Percentiles rank a stretch among this genome's conserved stretches.
Evolutionary conservation across 2,329 filamentous ascomycete genomes (phyloP).

Genomic region (Cordyceps fumosorosea): DNA sequence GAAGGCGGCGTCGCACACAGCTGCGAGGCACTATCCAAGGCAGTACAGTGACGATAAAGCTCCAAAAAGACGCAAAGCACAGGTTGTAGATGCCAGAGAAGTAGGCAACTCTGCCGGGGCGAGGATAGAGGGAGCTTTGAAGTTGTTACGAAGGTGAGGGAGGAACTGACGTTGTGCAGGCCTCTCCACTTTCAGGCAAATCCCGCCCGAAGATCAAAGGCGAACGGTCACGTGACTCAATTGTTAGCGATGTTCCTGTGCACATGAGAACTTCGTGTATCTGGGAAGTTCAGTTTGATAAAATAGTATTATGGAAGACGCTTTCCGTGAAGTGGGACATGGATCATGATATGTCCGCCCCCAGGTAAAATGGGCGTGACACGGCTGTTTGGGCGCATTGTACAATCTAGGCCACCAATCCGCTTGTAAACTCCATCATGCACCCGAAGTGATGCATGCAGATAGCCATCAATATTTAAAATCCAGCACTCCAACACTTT

Average conservation of each 20-base stretch:
- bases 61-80: not conserved
- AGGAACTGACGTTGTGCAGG: constrained; percentile 9
- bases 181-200: constrained; percentile 8
- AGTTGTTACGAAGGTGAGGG: constrained; percentile 10
- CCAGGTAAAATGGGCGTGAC: no score
- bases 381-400: no score
- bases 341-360: no score
- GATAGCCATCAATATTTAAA: no score
- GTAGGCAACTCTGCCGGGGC: not conserved
- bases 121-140: not conserved
- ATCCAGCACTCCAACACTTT: no score
- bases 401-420: no score
- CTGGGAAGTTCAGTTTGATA: not conserved
- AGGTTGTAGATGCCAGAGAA: not conserved
- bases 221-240: not conserved
- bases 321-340: not conserved
- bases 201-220: not conserved
- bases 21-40: not conserved
- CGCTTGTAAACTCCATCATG: no score
- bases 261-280: not conserved
- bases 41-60: not conserved
- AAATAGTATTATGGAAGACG: not conserved
- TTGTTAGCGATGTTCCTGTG: not conserved
- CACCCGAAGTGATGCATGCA: no score
- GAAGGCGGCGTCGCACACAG: constrained; percentile 1